Evolutionary conservation across 805 yeast genomes (phyloP).

Genomic region (Myxozyma monticola): DNA sequence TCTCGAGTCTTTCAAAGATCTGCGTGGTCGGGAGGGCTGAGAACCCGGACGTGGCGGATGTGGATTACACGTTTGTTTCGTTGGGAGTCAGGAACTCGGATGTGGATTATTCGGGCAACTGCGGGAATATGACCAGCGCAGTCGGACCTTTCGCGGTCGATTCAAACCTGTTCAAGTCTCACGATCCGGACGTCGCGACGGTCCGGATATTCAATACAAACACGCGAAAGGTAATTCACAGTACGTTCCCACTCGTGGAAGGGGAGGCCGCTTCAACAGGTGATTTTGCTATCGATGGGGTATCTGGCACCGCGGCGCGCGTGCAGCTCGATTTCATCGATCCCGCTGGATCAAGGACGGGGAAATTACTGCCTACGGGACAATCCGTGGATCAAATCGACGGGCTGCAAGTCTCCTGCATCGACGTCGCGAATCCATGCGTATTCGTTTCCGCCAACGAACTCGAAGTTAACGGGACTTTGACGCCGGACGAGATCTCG

Average conservation of each 20-base stretch:
- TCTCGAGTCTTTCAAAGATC: constrained; percentile 13
- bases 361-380: constrained; percentile 8
- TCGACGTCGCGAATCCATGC: constrained; percentile 13
- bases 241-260: constrained; percentile 8
- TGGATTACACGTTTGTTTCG: constrained; percentile 14
- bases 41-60: constrained; percentile 6
- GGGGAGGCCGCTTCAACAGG: constrained; percentile 14
- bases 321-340: constrained; percentile 9
- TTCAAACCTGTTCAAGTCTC: constrained; percentile 1
- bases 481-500: constrained; percentile 7
- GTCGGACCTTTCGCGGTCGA: constrained; percentile 15
- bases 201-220: constrained; percentile 15
- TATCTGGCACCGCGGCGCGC: constrained; percentile 11
- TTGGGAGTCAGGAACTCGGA: constrained; percentile 4
- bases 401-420: constrained; percentile 3
- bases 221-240: constrained; percentile 8
- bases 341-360: constrained; percentile 15
- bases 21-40: constrained; percentile 6
- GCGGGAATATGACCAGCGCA: constrained; percentile 19
- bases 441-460: constrained; percentile 8
- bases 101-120: constrained; percentile 15
- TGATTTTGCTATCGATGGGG: constrained; percentile 14
- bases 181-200: not conserved
- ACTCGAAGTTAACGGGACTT: not conserved
- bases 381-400: constrained; percentile 2